Percentiles rank a stretch among this genome's conserved stretches.
Evolutionary conservation across 83 land plant species (phyloP).

Genomic region (Diphasiastrum complanatum): DNA sequence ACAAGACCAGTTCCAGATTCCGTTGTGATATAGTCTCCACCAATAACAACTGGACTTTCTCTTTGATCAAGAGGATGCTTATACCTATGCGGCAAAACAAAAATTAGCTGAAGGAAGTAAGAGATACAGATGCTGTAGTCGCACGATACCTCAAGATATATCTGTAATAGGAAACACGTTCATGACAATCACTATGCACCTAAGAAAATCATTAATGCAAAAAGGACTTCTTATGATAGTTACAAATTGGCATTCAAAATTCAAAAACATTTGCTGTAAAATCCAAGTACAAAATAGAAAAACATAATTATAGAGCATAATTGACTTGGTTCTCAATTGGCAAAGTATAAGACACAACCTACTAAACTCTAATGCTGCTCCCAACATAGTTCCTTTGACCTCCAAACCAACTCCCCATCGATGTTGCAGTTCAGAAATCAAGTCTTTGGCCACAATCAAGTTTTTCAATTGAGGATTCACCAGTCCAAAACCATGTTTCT

Average conservation of each 20-base stretch:
- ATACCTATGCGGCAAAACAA: conserved; percentile 45
- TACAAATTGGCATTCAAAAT: not conserved
- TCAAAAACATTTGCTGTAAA: not conserved
- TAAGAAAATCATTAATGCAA: not conserved
- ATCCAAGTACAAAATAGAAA: no score
- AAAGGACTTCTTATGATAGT: not conserved
- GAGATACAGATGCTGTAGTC: not conserved
- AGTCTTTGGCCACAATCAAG: conserved; percentile 77
- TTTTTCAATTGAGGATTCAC: conserved; percentile 37
- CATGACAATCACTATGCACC: not conserved
- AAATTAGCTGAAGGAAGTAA: not conserved
- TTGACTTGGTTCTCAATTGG: no score
- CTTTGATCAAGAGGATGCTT: conserved; percentile 64
- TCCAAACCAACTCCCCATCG: conserved; percentile 70
- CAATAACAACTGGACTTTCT: conserved; percentile 87
- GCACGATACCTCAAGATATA: not conserved
- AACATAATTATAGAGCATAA: no score
- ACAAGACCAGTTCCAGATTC: conserved; percentile 99
- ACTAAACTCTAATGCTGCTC: conserved; percentile 78
- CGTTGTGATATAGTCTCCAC: conserved; percentile 94
- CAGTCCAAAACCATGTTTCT: conserved; percentile 46
- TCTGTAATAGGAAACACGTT: not conserved
- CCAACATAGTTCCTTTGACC: conserved; percentile 50
- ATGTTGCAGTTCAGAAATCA: conserved; percentile 55
- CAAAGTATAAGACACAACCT: conserved; percentile 40